Evolutionary conservation across 169 alveolate species (phyloP).

Genomic region (Plasmodium sp.): DNA sequence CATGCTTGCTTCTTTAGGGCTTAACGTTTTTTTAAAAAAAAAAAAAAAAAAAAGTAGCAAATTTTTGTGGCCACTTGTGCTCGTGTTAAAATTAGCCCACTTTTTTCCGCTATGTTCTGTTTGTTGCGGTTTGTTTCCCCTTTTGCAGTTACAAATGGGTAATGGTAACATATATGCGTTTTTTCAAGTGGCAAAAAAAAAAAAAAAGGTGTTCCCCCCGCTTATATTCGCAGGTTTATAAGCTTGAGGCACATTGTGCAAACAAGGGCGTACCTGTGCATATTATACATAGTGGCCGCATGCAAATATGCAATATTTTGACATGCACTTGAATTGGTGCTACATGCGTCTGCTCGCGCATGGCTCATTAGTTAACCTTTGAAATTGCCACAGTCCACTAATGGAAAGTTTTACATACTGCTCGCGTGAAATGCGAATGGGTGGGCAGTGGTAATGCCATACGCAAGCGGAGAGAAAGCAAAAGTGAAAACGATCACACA

Average conservation of each 20-base stretch:
- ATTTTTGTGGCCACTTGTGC: background rate
- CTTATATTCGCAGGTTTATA: background rate
- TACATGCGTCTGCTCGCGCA: background rate
- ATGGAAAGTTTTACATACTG: background rate
- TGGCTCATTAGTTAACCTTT: background rate
- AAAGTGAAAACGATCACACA: background rate
- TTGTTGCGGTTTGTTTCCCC: background rate
- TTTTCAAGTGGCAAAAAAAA: background rate
- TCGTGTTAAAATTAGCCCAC: background rate
- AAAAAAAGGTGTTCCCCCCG: background rate
- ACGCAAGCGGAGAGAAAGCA: background rate
- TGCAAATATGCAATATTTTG: background rate
- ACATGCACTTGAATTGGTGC: background rate
- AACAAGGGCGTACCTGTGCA: background rate
- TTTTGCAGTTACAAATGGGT: background rate
- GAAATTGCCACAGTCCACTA: background rate
- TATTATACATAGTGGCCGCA: background rate
- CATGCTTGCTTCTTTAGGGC: background rate
- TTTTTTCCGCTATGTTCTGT: background rate
- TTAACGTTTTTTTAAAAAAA: background rate
- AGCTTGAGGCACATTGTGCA: background rate
- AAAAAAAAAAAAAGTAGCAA: background rate
- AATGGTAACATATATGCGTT: background rate
- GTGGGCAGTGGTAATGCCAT: background rate
- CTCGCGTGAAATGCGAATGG: background rate